A percentile compares a stretch with the other conserved stretches of the same genome.
These are phyloP conservation scores for Lycium ferocissimum DNA, from an alignment of 257 asterid species.

Conservation along the genomic window DNA sequence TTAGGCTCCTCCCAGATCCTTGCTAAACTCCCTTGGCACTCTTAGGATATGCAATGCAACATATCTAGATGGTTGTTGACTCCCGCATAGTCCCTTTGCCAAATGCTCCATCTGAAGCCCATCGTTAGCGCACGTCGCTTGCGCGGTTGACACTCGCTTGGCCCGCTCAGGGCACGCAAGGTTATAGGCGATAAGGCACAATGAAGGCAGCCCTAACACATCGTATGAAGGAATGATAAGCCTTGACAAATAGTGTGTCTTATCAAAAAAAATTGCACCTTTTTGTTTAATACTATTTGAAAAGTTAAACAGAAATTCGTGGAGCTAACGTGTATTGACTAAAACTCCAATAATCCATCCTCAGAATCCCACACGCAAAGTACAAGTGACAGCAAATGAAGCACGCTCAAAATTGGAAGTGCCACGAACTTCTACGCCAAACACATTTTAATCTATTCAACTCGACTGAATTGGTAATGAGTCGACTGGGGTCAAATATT, in stretches of 20 bases:
- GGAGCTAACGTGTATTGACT: neutral
- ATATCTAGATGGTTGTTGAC: no score
- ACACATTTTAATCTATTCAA: neutral
- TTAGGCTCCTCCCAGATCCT: no score
- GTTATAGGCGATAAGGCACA: no score
- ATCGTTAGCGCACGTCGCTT: no score
- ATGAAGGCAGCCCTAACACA: no score
- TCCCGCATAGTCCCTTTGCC: no score
- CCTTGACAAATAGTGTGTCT: neutral
- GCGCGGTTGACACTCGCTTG: no score
- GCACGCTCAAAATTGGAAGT: neutral
- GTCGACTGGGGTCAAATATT: neutral
- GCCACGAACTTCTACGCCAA: neutral
- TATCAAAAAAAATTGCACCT: neutral
- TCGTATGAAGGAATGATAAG: neutral
- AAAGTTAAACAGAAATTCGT: neutral
- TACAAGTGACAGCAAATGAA: neutral
- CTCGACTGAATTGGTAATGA: neutral
- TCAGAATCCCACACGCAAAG: slow-evolving; percentile 2
- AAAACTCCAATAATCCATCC: neutral
- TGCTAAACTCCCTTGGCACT: no score
- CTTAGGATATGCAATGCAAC: no score
- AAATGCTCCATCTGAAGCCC: no score
- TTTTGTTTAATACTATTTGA: neutral
- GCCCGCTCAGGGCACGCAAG: no score